Evolutionary conservation across 2,329 filamentous ascomycete genomes (phyloP), one percentile per base, ranked within the genome.

Genomic region (Cercospora sp.): DNA sequence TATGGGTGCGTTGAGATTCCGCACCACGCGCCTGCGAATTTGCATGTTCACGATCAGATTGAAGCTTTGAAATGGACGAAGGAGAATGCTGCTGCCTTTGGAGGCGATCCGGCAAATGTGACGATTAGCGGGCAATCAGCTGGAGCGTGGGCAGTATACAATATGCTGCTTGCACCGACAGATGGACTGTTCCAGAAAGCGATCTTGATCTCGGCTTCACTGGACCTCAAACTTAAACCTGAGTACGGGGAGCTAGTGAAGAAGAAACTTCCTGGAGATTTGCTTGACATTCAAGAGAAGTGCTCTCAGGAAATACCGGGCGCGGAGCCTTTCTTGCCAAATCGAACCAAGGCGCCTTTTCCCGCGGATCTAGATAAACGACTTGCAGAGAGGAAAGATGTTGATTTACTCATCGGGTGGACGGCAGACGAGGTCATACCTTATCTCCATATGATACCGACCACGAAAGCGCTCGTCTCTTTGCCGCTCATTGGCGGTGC

Each of bases 101-200:
- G 62, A 55, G 62, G 62, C 31, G 51, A 64, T 6, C 51, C 62
- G 36, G 30, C 20, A 5, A 58, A 64, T 12, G 26, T 64, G n/a
- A 64, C 62, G 10, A 55, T 33, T 20, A 40, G 57, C 6, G 62
- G 62, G 10, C 62, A 64, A 64, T 40, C 45, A 16, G 62, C 62
- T 45, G 62, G 62, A 2, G 62, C 48, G 5, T 58, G 33, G 51
- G 45, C 51, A n/a, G 51, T 64, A 5, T 40, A 55, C 23, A 64
- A 53, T 30, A 6, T 64, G 48, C 62, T 64, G 20, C 62, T 55
- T 9, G 33, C 53, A 7, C 48, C 18, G 10, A 53, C 62, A n/a
- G 62, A 64, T 45, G 28, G 28, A n/a, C 62, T 64, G 6, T 40
- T 64, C 23, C 48, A 51, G 1, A 53, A 55, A 28, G 62, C 62